These are phyloP conservation scores for Pichia scutulata DNA, from an alignment of 805 yeast genomes.

Conservation along the genomic window DNA sequence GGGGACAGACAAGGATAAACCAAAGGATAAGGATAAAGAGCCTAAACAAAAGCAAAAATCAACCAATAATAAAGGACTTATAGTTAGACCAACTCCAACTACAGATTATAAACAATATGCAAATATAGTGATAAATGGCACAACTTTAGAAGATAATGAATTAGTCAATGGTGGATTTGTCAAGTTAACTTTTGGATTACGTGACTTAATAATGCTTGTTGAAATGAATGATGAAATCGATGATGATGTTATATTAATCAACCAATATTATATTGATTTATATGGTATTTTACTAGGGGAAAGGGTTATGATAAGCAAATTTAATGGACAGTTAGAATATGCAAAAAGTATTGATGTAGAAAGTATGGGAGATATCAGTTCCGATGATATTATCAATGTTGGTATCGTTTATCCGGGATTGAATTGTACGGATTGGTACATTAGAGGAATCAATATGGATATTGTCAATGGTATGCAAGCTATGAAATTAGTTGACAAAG, in stretches of 20 bases:
- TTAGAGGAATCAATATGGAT: conserved; percentile 6
- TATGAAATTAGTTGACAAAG: conserved; percentile 9
- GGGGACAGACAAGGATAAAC: background rate
- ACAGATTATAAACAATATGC: conserved; percentile 10
- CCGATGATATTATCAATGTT: conserved; percentile 38
- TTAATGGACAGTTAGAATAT: conserved; percentile 41
- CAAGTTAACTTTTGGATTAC: conserved; percentile 20
- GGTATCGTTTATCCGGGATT: conserved; percentile 57
- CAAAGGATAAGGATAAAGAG: background rate
- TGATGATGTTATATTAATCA: conserved; percentile 24
- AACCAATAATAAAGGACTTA: conserved; percentile 21
- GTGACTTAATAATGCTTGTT: conserved; percentile 3
- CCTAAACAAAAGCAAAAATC: conserved; percentile 10
- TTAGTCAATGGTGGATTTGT: conserved; percentile 22
- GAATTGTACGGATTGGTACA: conserved; percentile 11
- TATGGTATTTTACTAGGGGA: conserved; percentile 26
- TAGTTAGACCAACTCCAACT: conserved; percentile 20
- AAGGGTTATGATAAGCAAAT: conserved; percentile 35
- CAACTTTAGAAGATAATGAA: conserved; percentile 16
- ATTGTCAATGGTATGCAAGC: conserved; percentile 26
- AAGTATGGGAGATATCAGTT: background rate
- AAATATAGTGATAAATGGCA: conserved; percentile 6
- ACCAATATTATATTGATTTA: conserved; percentile 15
- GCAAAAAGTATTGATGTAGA: conserved; percentile 15
- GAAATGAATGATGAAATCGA: conserved; percentile 13